A percentile compares a stretch with the other conserved stretches of the same genome.
phyloP scores from a whole-genome alignment of 805 yeast genomes.

The Kregervanrija pseudodelftensis region DNA sequence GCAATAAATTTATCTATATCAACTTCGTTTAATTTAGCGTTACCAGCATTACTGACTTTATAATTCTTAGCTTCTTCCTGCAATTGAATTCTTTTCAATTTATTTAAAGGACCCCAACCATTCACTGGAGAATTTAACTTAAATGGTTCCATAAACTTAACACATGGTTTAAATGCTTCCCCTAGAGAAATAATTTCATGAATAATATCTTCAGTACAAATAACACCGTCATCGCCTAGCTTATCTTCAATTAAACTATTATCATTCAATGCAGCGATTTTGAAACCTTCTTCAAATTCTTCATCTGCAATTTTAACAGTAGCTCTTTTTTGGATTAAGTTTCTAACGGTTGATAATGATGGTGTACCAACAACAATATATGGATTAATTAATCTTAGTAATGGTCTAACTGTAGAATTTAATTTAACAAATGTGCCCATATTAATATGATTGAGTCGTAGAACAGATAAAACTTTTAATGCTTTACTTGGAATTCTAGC shows the following conservation, averaged over 20 bases:
- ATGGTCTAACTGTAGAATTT: conserved; percentile 51
- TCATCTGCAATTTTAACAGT: conserved; percentile 34
- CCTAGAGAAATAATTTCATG: conserved; percentile 63
- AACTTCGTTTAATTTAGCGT: conserved; percentile 60
- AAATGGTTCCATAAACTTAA: conserved; percentile 64
- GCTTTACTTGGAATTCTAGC: conserved; percentile 63
- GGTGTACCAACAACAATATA: conserved; percentile 71
- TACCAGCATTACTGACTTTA: conserved; percentile 50
- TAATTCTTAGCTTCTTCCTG: conserved; percentile 42
- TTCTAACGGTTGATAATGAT: conserved; percentile 64
- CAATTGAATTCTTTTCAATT: conserved; percentile 55
- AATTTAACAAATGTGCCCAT: conserved; percentile 68
- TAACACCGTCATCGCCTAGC: conserved; percentile 60
- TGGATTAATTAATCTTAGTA: conserved; percentile 63
- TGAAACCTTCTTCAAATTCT: conserved; percentile 9
- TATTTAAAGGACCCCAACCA: conserved; percentile 70
- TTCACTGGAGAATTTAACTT: conserved; percentile 59
- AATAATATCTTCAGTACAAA: conserved; percentile 75
- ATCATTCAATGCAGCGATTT: conserved; percentile 52
- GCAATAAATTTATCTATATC: conserved; percentile 66
- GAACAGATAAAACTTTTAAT: conserved; percentile 46
- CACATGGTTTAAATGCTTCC: conserved; percentile 53
- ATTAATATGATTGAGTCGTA: conserved; percentile 53
- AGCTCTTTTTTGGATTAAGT: conserved; percentile 71
- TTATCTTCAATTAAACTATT: conserved; percentile 69